These are phyloP conservation scores for Ophiostoma fasciatum DNA, from an alignment of 2,329 filamentous ascomycete genomes.

Conservation along the genomic window DNA sequence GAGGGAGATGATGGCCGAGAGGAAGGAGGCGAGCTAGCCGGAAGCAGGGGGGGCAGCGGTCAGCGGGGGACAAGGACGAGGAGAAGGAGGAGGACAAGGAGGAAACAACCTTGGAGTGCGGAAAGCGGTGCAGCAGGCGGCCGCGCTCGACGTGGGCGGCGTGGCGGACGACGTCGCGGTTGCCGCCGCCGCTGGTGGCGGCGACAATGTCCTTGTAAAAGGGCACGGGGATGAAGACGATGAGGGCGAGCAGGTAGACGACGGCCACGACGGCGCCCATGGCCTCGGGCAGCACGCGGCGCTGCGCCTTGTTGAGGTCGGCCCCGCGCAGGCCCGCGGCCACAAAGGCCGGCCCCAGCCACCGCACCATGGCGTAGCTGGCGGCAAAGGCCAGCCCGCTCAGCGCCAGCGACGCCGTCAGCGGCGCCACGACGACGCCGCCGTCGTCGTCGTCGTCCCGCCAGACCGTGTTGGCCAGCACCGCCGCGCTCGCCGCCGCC, in stretches of 20 bases:
- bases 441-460: slow-evolving; percentile 78
- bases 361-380: slow-evolving; percentile 75
- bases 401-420: slow-evolving; percentile 77
- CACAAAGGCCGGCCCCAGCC: slow-evolving; percentile 84
- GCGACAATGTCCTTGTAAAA: slow-evolving; percentile 98
- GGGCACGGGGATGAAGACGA: slow-evolving; percentile 87
- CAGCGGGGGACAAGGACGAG: neutral
- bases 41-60: too few species aligned
- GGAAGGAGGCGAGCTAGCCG: slow-evolving; percentile 72
- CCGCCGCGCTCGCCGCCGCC: slow-evolving; percentile 51
- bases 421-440: too few species aligned
- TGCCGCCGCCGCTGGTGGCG: slow-evolving; percentile 84
- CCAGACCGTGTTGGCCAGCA: slow-evolving; percentile 69
- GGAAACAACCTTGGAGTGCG: slow-evolving; percentile 66
- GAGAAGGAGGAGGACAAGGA: neutral
- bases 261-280: slow-evolving; percentile 92
- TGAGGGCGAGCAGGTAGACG: slow-evolving; percentile 78
- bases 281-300: slow-evolving; percentile 75
- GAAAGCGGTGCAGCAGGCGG: slow-evolving; percentile 78
- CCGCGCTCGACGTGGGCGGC: slow-evolving; percentile 63
- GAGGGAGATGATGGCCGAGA: slow-evolving; percentile 84
- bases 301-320: slow-evolving; percentile 61
- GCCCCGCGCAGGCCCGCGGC: slow-evolving; percentile 76
- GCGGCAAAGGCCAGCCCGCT: slow-evolving; percentile 71
- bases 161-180: slow-evolving; percentile 69